Evolutionary conservation across 2,329 filamentous ascomycete species (phyloP).

Genomic region (Fusarium sp.): DNA sequence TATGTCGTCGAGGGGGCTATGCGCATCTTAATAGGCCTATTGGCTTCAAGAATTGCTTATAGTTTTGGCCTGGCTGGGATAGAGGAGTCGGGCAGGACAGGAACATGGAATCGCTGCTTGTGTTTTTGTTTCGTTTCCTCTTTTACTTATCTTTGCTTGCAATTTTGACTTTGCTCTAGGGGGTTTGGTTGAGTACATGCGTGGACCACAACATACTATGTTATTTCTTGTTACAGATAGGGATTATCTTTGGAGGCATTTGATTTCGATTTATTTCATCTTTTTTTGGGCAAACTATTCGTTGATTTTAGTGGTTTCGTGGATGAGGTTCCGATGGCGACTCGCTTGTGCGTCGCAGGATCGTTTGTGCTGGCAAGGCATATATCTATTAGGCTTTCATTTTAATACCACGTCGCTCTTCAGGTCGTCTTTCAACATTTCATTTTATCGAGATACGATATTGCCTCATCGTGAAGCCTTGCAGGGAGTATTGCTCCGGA

Average conservation of each 20-base stretch:
- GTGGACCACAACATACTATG: constrained; percentile 36
- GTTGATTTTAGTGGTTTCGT: constrained; percentile 27
- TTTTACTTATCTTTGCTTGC: not conserved
- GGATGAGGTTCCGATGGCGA: constrained; percentile 37
- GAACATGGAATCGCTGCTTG: constrained; percentile 36
- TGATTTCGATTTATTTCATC: constrained; percentile 21
- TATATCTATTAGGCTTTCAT: constrained; percentile 44
- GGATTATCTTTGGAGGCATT: constrained; percentile 33
- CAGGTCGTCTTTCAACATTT: constrained; percentile 38
- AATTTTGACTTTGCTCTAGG: constrained; percentile 19
- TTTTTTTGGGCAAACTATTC: constrained; percentile 34
- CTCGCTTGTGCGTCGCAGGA: constrained; percentile 36
- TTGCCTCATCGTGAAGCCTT: constrained; percentile 8
- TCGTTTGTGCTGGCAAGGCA: constrained; percentile 42
- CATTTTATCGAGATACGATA: constrained; percentile 1
- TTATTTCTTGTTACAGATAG: constrained; percentile 28
- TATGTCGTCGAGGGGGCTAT: constrained; percentile 51
- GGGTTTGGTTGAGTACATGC: constrained; percentile 21
- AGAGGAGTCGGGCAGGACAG: constrained; percentile 52
- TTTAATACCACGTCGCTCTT: constrained; percentile 48
- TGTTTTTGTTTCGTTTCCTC: not conserved
- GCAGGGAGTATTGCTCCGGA: not conserved
- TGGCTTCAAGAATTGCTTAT: constrained; percentile 48
- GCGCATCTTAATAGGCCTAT: constrained; percentile 47
- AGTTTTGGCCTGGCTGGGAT: constrained; percentile 52